Conservation (phyloP, 257 asterid genomes). For the Solanum pinnatisectum region DNA sequence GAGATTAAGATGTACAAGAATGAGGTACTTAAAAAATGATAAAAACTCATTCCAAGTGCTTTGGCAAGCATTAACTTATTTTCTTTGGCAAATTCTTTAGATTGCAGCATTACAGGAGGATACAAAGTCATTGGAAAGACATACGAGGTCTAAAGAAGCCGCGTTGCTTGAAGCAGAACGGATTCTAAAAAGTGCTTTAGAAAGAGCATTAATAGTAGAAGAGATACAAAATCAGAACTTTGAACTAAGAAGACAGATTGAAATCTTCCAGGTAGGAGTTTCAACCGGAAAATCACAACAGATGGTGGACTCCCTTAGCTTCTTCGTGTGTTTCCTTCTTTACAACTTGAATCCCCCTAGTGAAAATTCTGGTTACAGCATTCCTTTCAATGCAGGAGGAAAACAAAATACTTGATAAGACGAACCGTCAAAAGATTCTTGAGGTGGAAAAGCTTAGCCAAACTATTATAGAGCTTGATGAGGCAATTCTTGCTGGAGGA, state of each 20-base stretch:
- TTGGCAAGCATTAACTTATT: neutral
- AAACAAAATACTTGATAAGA: conserved; percentile 70
- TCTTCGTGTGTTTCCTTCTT: neutral
- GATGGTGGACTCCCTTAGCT: neutral
- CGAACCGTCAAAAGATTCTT: conserved; percentile 59
- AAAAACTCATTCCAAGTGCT: neutral
- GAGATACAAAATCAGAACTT: conserved; percentile 77
- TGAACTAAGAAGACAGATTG: conserved; percentile 70
- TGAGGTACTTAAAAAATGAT: conserved; percentile 39
- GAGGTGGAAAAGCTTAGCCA: conserved; percentile 81
- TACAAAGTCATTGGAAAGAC: conserved; percentile 66
- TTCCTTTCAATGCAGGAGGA: conserved; percentile 47
- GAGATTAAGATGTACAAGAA: conserved; percentile 65
- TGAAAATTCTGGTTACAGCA: neutral
- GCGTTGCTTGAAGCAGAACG: conserved; percentile 82
- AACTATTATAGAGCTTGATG: conserved; percentile 75
- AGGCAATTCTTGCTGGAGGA: conserved; percentile 81
- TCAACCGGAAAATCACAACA: neutral
- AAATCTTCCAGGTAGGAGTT: conserved; percentile 60
- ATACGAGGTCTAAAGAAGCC: conserved; percentile 67
- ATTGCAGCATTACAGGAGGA: conserved; percentile 64
- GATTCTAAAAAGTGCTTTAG: conserved; percentile 64
- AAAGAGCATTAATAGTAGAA: conserved; percentile 73
- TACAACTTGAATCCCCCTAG: neutral
- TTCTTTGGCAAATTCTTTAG: conserved; percentile 19